Conservation (phyloP, 129 eudicot genomes). For the Artemisia annua region DNA sequence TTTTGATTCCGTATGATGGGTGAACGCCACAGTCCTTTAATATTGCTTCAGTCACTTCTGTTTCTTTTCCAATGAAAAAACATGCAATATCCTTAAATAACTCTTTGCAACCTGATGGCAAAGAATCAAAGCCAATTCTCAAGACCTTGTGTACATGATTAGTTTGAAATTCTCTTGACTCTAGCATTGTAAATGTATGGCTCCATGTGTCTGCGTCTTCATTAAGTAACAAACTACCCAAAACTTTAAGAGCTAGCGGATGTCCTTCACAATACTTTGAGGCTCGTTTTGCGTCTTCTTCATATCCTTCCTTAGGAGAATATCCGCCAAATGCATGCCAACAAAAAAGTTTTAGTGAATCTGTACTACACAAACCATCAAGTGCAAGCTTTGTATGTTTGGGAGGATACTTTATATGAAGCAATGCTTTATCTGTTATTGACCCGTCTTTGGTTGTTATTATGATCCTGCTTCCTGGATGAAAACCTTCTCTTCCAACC, state of each 20-base stretch:
- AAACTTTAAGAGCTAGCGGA: conserved; percentile 9
- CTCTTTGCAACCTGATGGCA: conserved; percentile 10
- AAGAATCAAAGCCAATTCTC: conserved; percentile 1
- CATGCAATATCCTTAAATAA: conserved; percentile 33
- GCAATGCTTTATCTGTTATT: not conserved
- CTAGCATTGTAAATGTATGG: not conserved
- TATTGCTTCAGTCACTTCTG: not conserved
- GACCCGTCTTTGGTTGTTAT: conserved; percentile 15
- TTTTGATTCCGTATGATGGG: conserved; percentile 22
- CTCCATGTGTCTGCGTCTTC: conserved; percentile 5
- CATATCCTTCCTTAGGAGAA: conserved; percentile 5
- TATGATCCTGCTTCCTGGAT: conserved; percentile 11
- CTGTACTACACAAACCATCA: not conserved
- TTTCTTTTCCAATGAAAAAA: conserved; percentile 26
- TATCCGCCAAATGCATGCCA: conserved; percentile 19
- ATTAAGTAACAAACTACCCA: conserved; percentile 6
- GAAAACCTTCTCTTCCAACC: not conserved
- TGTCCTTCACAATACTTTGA: conserved; percentile 20
- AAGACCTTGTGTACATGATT: not conserved
- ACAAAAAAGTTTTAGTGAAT: conserved; percentile 11
- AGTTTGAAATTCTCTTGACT: not conserved
- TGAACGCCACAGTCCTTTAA: conserved; percentile 12
- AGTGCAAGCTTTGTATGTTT: not conserved
- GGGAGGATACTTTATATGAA: not conserved
- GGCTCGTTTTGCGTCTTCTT: not conserved